Base-by-base conservation (phyloP, 2,329 filamentous ascomycete species). In the Fonsecaea monophora region DNA sequence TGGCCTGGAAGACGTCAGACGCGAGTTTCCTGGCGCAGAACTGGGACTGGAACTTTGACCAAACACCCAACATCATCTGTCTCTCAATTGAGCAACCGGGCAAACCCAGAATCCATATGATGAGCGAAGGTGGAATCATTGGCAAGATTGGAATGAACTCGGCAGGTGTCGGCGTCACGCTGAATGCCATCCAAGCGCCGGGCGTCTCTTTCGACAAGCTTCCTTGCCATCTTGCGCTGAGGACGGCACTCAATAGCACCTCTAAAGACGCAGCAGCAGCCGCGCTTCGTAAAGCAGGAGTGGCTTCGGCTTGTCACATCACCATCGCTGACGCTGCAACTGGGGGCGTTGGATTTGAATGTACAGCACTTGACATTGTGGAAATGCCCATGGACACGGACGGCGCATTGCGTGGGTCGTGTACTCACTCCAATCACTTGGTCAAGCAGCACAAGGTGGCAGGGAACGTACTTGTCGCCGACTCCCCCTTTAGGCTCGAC, bases 61-160 rank as follows among this genome's bases (percentile, higher is more conserved):
- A 86, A 71, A 80, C 82, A 63, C 72, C 77, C 53, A 86, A 87
- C 71, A 74, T 87, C 7, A 78, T 86, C n/a, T 75, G 81, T 59
- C 75, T 85, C 48, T 80, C 77, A 3, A 85, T 86, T 64, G 73
- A 77, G 2, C 81, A 83, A 68, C 34, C 64, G 0, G 67, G 68
- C 9, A 83, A 83, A 61, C 83, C 84, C 1, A 78, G 76, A 1
- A 84, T 86, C 70, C 75, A 83, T 50, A 85, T 86, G 79, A 79
- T 87, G 63, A 86, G 84, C 2, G 85, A 87, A 72, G 85, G 82
- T 1, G 85, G 85, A 6, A 79, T 87, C 15, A 83, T 87, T 59
- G 85, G 84, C 15, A 87, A 87, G 72, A 86, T 88, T 53, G 86
- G 86, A 1, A 75, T 87, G 66, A 87, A 87, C 71, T 78, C 75